Percentiles rank a stretch among this genome's conserved stretches.
Conservation (phyloP, 208 protist genomes). For the Wallacemonas sp. region DNA sequence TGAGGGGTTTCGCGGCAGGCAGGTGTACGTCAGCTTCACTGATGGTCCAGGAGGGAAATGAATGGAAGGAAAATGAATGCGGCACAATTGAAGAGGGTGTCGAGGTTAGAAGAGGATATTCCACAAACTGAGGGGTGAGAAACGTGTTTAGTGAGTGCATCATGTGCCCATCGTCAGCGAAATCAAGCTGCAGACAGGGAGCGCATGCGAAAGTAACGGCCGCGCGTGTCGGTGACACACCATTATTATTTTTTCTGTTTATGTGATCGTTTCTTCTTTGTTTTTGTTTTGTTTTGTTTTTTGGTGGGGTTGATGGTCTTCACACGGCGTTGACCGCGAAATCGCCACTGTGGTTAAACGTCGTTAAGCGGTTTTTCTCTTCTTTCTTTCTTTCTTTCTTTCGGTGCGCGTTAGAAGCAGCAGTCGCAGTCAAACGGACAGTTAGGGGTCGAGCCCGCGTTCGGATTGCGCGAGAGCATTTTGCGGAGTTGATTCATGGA, state of each 20-base stretch:
- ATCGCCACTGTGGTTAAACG: neutral
- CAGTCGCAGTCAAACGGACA: conserved; percentile 93
- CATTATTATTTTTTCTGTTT: neutral
- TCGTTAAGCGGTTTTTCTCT: neutral
- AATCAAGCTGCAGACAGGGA: no score
- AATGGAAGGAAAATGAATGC: no score
- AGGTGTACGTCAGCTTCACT: no score
- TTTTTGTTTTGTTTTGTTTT: conserved; percentile 2
- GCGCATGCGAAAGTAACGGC: no score
- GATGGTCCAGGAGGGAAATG: no score
- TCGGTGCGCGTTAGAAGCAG: conserved; percentile 58
- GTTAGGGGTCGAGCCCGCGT: conserved; percentile 84
- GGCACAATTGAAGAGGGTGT: no score
- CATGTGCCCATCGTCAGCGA: neutral
- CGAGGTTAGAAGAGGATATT: no score
- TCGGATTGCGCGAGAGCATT: conserved; percentile 72
- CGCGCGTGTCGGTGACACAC: no score
- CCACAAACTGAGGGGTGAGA: no score
- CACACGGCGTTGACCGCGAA: no score
- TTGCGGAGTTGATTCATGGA: conserved; percentile 71
- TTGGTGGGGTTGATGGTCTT: neutral
- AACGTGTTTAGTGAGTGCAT: no score
- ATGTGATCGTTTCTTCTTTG: neutral
- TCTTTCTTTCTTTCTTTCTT: neutral
- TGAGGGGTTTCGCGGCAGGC: no score